These are phyloP conservation scores for Ogataea polymorpha DNA, from an alignment of 805 yeast species.

Conservation along the genomic window DNA sequence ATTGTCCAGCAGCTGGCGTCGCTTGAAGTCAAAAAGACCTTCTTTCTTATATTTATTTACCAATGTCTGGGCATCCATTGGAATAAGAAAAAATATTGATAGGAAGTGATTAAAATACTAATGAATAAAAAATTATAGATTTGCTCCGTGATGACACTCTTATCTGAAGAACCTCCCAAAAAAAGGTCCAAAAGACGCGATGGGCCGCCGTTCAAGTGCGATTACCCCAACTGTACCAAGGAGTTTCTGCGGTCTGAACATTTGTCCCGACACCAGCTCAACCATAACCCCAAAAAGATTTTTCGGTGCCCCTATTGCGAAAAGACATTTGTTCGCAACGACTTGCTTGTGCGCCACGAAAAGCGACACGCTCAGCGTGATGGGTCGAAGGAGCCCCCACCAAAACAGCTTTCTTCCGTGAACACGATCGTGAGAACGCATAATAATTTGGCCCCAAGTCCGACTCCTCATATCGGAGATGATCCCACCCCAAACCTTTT, in stretches of 20 bases:
- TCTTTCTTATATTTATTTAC: slow-evolving; percentile 43
- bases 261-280: slow-evolving; percentile 59
- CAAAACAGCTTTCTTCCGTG: slow-evolving; percentile 18
- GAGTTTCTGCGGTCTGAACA: slow-evolving; percentile 61
- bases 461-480: not conserved
- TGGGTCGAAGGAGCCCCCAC: not conserved
- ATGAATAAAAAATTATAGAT: not conserved
- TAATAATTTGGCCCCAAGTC: slow-evolving; percentile 6
- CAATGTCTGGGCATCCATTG: slow-evolving; percentile 35
- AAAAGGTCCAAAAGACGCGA: slow-evolving; percentile 12
- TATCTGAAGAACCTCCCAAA: not conserved
- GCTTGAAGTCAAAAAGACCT: slow-evolving; percentile 46
- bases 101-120: not conserved
- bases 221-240: slow-evolving; percentile 49
- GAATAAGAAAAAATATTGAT: not conserved
- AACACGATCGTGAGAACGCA: slow-evolving; percentile 26
- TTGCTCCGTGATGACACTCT: too few relatives aligned
- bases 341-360: slow-evolving; percentile 46
- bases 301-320: slow-evolving; percentile 54
- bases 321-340: slow-evolving; percentile 62
- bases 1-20: slow-evolving; percentile 41
- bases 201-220: slow-evolving; percentile 38
- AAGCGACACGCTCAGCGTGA: slow-evolving; percentile 37
- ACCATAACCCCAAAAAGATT: slow-evolving; percentile 55
- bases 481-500: slow-evolving; percentile 21